These are phyloP conservation scores for Vitis hybrid DNA, from an alignment of 177 flowering plant species.

Conservation along the genomic window DNA sequence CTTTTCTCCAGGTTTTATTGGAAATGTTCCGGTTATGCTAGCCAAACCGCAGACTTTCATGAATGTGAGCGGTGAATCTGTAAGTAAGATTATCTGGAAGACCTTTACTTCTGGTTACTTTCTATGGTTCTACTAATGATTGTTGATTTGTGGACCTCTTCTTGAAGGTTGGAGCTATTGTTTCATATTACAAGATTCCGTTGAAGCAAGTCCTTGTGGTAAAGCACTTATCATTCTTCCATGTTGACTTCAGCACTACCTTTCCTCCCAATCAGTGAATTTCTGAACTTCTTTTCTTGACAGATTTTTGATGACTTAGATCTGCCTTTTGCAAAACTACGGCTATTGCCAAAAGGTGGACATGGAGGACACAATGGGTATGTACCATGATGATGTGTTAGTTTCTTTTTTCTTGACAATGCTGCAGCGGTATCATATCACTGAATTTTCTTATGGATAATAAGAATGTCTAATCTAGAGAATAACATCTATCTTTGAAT, in stretches of 20 bases:
- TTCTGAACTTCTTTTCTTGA: conserved; percentile 4
- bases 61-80: conserved; percentile 97
- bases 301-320: conserved; percentile 92
- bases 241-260: background rate
- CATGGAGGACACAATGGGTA: conserved; percentile 99
- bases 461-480: background rate
- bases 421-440: background rate
- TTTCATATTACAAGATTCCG: conserved; percentile 88
- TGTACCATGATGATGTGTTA: background rate
- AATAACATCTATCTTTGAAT: background rate
- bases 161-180: conserved; percentile 82
- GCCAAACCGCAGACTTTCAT: conserved; percentile 98
- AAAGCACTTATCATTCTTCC: conserved; percentile 13
- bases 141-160: conserved; percentile 10
- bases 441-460: background rate
- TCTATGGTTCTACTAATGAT: background rate
- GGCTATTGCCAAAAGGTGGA: conserved; percentile 90
- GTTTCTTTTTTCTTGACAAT: no score
- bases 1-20: conserved; percentile 57
- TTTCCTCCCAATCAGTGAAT: conserved; percentile 1
- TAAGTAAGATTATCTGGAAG: conserved; percentile 53
- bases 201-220: conserved; percentile 92
- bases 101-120: background rate
- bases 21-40: conserved; percentile 82
- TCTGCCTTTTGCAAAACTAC: conserved; percentile 84